Evolutionary conservation across 139 green algal species (phyloP).

Genomic region (Klebsormidium nitens): DNA sequence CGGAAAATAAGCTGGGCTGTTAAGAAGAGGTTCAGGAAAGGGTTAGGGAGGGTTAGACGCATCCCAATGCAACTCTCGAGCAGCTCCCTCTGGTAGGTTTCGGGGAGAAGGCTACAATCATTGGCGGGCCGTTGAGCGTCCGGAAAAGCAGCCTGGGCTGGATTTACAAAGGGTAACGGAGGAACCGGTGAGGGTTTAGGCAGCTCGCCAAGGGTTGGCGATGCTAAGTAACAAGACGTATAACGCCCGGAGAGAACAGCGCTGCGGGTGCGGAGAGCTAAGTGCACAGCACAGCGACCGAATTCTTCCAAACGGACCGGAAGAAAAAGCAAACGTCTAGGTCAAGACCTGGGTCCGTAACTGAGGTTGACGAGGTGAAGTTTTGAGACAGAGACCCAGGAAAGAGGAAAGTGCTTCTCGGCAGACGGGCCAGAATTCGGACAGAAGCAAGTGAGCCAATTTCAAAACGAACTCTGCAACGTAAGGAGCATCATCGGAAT

Average conservation of each 20-base stretch:
- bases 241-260: too few relatives aligned
- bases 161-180: neutral
- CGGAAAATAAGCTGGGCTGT: constrained; percentile 13
- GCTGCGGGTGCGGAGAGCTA: too few relatives aligned
- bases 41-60: constrained; percentile 6
- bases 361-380: too few relatives aligned
- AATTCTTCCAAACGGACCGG: too few relatives aligned
- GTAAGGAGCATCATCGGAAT: neutral
- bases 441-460: constrained; percentile 4
- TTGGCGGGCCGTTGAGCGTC: constrained; percentile 6
- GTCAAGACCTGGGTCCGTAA: too few relatives aligned
- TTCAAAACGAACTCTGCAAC: neutral
- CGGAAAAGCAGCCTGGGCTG: constrained; percentile 14
- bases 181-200: neutral
- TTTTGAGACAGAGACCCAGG: too few relatives aligned
- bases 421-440: too few relatives aligned
- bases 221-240: too few relatives aligned
- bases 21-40: neutral
- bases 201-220: too few relatives aligned
- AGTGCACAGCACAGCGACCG: too few relatives aligned
- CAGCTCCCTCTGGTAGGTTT: neutral
- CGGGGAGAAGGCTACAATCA: constrained; percentile 14
- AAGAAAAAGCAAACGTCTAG: too few relatives aligned
- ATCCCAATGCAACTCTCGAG: constrained; percentile 17
- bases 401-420: too few relatives aligned